Conservation (phyloP, 2,329 filamentous ascomycete species). For the Alternaria triticimaculans region DNA sequence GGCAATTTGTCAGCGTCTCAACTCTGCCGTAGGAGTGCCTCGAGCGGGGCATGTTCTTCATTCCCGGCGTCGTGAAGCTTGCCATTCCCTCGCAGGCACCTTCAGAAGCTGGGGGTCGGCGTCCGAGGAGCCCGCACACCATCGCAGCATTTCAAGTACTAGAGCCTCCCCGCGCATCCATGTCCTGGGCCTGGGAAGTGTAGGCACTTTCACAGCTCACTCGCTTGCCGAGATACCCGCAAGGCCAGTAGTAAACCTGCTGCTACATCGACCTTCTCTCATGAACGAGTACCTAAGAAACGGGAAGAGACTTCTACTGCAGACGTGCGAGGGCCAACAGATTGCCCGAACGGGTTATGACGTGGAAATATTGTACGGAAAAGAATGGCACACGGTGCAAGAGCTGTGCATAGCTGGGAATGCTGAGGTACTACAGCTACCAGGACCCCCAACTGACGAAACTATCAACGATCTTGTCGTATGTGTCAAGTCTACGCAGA, state of each 20-base stretch:
- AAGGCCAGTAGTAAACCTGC: slow-evolving; percentile 1
- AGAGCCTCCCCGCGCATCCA: slow-evolving; percentile 4
- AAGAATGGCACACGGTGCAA: background rate
- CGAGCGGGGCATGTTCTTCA: background rate
- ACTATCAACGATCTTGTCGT: slow-evolving; percentile 14
- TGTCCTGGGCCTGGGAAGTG: slow-evolving; percentile 8
- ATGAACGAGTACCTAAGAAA: background rate
- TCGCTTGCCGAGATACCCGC: slow-evolving; percentile 9
- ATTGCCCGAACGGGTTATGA: background rate
- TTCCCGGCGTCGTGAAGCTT: background rate
- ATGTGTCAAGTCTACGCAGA: slow-evolving; percentile 14
- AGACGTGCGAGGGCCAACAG: slow-evolving; percentile 5
- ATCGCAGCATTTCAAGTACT: background rate
- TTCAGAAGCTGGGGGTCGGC: background rate
- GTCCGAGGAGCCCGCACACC: background rate
- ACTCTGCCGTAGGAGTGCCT: background rate
- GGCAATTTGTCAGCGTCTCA: background rate
- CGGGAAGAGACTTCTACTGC: background rate
- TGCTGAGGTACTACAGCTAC: background rate
- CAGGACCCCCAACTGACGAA: background rate
- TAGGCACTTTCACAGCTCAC: slow-evolving; percentile 9
- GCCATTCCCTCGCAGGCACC: background rate
- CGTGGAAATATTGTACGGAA: slow-evolving; percentile 3
- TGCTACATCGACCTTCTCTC: slow-evolving; percentile 7
- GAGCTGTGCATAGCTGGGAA: background rate